Evolutionary conservation across 2,329 filamentous ascomycete genomes (phyloP).

Genomic region (Clarireedia homoeocarpa): DNA sequence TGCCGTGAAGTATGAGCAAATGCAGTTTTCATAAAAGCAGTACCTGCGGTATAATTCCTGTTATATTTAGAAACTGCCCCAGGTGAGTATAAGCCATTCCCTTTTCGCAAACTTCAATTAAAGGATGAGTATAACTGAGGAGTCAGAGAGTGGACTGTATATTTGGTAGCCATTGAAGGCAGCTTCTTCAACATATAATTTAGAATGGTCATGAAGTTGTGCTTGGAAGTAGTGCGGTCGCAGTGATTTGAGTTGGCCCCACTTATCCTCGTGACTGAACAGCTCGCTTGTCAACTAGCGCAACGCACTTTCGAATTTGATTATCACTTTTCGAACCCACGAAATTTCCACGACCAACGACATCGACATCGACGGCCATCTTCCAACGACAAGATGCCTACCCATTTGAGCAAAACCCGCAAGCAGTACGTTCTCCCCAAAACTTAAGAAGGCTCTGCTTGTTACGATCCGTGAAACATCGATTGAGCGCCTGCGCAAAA

Average conservation of each 20-base stretch:
- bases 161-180: no score
- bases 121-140: no score
- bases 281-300: background rate
- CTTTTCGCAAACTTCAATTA: no score
- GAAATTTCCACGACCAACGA: slow-evolving; percentile 4
- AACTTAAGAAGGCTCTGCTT: slow-evolving; percentile 1
- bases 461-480: slow-evolving; percentile 1
- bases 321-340: background rate
- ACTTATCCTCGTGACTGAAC: background rate
- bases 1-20: no score
- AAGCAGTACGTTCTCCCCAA: slow-evolving; percentile 55
- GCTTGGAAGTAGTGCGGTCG: background rate
- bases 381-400: slow-evolving; percentile 56
- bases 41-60: no score
- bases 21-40: no score
- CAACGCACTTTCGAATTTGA: background rate
- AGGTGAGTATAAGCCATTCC: no score
- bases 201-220: background rate
- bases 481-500: slow-evolving; percentile 5
- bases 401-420: slow-evolving; percentile 66
- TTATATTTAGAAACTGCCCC: no score
- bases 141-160: no score
- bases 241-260: background rate
- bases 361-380: slow-evolving; percentile 22
- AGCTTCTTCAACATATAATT: no score